Base-by-base conservation (phyloP, 2,329 filamentous ascomycete genomes). In the Phyllosticta capitalensis region DNA sequence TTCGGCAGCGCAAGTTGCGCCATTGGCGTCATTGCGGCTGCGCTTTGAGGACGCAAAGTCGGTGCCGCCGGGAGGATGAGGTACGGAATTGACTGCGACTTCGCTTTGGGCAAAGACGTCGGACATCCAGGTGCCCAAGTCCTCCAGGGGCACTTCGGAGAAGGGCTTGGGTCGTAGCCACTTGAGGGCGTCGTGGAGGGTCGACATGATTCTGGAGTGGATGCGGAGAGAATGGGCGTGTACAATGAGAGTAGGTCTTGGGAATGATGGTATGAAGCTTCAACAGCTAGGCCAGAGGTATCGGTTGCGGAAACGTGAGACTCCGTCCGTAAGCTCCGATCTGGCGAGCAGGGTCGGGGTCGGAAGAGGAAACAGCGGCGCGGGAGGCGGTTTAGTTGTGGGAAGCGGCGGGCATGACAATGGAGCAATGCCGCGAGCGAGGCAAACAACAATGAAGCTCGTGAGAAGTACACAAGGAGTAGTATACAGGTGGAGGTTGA, bases 1-100 rank as follows among this genome's bases (percentile, higher is more conserved):
- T 62, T 84, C 78, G 52, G 79, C 77, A 33, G 78, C 75, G 63
- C 74, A 78, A 51, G 69, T 69, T 10, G 77, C 79, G 58, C 76
- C 72, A 59, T 80, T 80, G 10, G 82, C 79, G 59, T 83, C 79
- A 26, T 83, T 81, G 64, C 82, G 78, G 19, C 84, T 78, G 49
- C 84, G 83, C 10, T 78, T 73, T 5, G 80, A 64, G 71, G 78
- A 61, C 66, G 71, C 61, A 70, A 76, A 69, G 69, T 73, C 64
- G 64, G 69, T 67, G 76, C 76, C 69, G 72, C 74, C 74, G 7
- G 80, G 72, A 2, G 79, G 74, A 10, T 79, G 78, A 3, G 90
- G 90, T 1, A 95, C 82, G 5, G 90, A 92, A 67, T 92, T 88
- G 66, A 88, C 77, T 59, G 95, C 81, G 19, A 86, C 77, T 67